Percentiles rank a stretch among this genome's conserved stretches.
Evolutionary conservation across 2,329 filamentous ascomycete genomes (phyloP).

Genomic region (Huntiella omanensis): DNA sequence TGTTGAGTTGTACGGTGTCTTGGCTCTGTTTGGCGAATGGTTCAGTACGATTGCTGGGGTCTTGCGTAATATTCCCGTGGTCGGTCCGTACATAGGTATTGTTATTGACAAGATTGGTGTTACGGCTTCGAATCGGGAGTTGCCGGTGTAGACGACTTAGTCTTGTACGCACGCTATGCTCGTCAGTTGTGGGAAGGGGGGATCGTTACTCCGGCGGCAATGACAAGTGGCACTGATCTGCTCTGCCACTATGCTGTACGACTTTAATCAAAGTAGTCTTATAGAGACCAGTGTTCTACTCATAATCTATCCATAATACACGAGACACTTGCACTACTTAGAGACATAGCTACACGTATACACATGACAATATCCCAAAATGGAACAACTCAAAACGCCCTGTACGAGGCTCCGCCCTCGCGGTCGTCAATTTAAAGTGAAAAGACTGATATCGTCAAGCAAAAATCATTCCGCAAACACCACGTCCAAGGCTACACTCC

Average conservation of each 20-base stretch:
- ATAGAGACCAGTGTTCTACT: too few relatives aligned
- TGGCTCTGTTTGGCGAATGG: slow-evolving; percentile 90
- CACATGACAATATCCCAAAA: neutral
- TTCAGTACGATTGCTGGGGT: slow-evolving; percentile 82
- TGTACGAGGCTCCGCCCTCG: neutral
- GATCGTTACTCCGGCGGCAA: too few relatives aligned
- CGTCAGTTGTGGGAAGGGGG: too few relatives aligned
- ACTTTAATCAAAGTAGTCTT: too few relatives aligned
- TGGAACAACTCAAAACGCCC: neutral
- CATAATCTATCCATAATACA: too few relatives aligned
- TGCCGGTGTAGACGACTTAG: slow-evolving; percentile 43
- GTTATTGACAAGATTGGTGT: slow-evolving; percentile 52
- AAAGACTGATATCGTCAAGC: slow-evolving; percentile 2
- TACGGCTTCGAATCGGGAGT: slow-evolving; percentile 52
- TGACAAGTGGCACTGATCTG: too few relatives aligned
- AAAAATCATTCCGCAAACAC: slow-evolving; percentile 1
- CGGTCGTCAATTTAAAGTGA: neutral
- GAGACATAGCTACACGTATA: too few relatives aligned
- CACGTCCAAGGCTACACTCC: neutral
- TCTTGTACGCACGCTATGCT: neutral
- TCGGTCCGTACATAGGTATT: slow-evolving; percentile 70
- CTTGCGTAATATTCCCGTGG: slow-evolving; percentile 62
- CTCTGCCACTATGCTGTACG: neutral
- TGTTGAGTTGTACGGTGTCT: slow-evolving; percentile 81
- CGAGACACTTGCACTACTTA: too few relatives aligned